Percentiles rank a stretch among this genome's conserved stretches.
Conservation (phyloP, 2,329 filamentous ascomycete species). For the Aureobasidium namibiae region DNA sequence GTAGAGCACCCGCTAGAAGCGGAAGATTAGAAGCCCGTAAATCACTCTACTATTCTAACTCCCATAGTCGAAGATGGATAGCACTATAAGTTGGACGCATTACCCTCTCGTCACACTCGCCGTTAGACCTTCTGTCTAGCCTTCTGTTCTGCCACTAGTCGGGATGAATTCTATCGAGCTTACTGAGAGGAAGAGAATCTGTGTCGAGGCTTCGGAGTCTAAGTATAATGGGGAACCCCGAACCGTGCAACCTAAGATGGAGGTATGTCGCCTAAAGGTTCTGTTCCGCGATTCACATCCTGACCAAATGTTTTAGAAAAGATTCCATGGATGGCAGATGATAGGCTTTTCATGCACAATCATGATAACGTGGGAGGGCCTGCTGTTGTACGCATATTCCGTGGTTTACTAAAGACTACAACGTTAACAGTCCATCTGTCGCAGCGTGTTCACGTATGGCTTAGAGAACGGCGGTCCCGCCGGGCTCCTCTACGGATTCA, state of each 20-base stretch:
- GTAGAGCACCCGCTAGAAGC: background rate
- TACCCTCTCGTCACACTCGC: background rate
- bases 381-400: background rate
- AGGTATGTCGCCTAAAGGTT: background rate
- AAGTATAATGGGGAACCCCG: background rate
- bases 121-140: no score
- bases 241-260: background rate
- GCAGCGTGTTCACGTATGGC: background rate
- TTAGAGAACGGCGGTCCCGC: conserved; percentile 18
- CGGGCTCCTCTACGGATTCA: conserved; percentile 22
- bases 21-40: background rate
- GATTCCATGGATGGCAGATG: background rate
- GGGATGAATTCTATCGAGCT: no score
- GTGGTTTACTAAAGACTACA: background rate
- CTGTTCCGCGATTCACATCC: background rate
- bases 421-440: background rate
- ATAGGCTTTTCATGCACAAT: background rate
- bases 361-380: background rate
- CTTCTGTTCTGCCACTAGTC: no score
- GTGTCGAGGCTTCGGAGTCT: background rate
- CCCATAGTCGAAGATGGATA: background rate
- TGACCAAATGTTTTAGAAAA: background rate
- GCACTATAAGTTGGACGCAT: background rate
- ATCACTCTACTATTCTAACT: background rate
- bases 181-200: no score